A percentile compares a stretch with the other conserved stretches of the same genome.
phyloP scores from a whole-genome alignment of 768 basidiomycete genomes.

The Lentinula sp. region DNA sequence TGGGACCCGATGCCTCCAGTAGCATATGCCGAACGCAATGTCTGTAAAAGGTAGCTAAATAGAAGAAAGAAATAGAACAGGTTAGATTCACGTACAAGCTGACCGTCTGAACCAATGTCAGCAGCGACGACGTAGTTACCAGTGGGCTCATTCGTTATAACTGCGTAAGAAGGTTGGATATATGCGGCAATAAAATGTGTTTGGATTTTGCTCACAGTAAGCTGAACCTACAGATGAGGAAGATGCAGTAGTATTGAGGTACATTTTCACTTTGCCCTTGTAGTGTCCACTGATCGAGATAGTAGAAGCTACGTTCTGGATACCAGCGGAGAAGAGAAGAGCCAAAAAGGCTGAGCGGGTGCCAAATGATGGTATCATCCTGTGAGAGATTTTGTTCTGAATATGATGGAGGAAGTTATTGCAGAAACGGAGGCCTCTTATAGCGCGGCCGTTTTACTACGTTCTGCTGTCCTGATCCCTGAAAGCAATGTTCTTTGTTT shows the following conservation, averaged over 20 bases:
- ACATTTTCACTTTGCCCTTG: background rate
- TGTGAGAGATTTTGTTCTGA: too few relatives aligned
- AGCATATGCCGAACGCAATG: background rate
- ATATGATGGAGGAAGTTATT: too few relatives aligned
- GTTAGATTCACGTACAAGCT: conserved; percentile 13
- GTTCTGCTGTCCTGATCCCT: too few relatives aligned
- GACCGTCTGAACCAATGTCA: conserved; percentile 22
- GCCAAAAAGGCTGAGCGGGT: background rate
- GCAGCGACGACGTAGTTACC: conserved; percentile 26
- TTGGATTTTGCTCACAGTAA: background rate
- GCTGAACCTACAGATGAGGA: background rate
- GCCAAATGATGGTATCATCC: background rate
- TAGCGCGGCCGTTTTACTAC: too few relatives aligned
- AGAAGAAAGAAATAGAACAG: background rate
- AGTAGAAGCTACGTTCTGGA: background rate
- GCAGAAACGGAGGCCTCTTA: too few relatives aligned
- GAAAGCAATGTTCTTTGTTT: too few relatives aligned
- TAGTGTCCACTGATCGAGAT: background rate
- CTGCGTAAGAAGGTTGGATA: conserved; percentile 7
- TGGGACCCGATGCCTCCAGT: background rate
- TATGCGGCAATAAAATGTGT: background rate
- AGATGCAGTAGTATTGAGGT: background rate
- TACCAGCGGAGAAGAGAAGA: background rate
- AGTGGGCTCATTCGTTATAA: conserved; percentile 30
- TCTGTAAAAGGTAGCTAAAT: background rate